These are phyloP conservation scores for Cetraspora pellucida DNA, from an alignment of 192 early-diverging fungal species.

Conservation along the genomic window DNA sequence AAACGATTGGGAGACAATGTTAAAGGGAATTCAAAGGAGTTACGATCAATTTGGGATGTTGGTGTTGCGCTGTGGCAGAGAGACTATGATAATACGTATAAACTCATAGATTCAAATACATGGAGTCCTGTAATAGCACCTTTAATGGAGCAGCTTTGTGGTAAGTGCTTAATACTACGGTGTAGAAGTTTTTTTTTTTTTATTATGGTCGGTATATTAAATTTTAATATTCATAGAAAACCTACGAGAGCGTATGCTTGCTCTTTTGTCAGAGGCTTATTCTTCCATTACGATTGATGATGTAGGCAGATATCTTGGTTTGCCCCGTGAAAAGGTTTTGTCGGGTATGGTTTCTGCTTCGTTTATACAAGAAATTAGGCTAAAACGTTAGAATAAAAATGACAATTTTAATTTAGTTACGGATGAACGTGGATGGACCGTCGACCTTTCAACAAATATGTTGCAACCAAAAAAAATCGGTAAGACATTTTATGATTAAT, in stretches of 20 bases:
- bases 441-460: slow-evolving; percentile 22
- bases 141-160: slow-evolving; percentile 25
- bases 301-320: slow-evolving; percentile 8
- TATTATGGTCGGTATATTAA: not conserved
- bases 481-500: not conserved
- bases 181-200: not conserved
- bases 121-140: slow-evolving; percentile 27
- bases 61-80: slow-evolving; percentile 30
- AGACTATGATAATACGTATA: slow-evolving; percentile 25
- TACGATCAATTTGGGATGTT: slow-evolving; percentile 32
- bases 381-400: not conserved
- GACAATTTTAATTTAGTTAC: not conserved
- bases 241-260: slow-evolving; percentile 26
- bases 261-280: slow-evolving; percentile 33
- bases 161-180: not conserved
- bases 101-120: slow-evolving; percentile 8
- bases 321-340: slow-evolving; percentile 15
- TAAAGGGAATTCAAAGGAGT: slow-evolving; percentile 16
- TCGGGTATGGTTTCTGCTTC: slow-evolving; percentile 11
- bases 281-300: slow-evolving; percentile 33
- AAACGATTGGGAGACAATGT: slow-evolving; percentile 30
- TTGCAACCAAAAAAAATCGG: slow-evolving; percentile 33
- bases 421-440: slow-evolving; percentile 3
- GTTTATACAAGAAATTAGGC: not conserved
- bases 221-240: slow-evolving; percentile 11